phyloP scores from a whole-genome alignment of 106 monocot genomes.

The Acorus calamus region DNA sequence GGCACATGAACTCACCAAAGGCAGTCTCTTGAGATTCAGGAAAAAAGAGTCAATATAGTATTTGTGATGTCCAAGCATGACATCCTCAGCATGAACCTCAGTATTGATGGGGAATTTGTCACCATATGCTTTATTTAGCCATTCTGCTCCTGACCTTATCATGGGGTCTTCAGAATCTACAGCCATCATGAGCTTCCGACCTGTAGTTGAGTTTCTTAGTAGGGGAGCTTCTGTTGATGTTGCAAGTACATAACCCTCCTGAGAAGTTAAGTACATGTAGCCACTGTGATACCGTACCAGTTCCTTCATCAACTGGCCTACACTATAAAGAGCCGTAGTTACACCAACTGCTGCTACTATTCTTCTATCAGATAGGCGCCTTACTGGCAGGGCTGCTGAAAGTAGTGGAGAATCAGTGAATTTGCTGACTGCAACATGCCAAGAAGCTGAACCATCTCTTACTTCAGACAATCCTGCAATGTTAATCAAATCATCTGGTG shows the following conservation, averaged over 20 bases:
- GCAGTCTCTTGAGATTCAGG: slow-evolving; percentile 42
- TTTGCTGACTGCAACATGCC: slow-evolving; percentile 47
- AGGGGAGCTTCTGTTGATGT: slow-evolving; percentile 49
- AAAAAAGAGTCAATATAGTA: slow-evolving; percentile 58
- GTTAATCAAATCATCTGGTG: slow-evolving; percentile 37
- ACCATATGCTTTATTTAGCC: slow-evolving; percentile 33
- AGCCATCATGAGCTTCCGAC: slow-evolving; percentile 38
- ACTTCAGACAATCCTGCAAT: slow-evolving; percentile 36
- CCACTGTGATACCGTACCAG: slow-evolving; percentile 38
- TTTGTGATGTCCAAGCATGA: slow-evolving; percentile 24
- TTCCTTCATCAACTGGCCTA: slow-evolving; percentile 49
- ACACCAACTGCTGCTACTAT: slow-evolving; percentile 49
- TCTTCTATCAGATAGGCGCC: slow-evolving; percentile 29
- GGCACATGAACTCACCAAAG: slow-evolving; percentile 26
- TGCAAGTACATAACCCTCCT: slow-evolving; percentile 44
- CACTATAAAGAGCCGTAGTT: slow-evolving; percentile 40
- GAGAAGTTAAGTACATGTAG: slow-evolving; percentile 42
- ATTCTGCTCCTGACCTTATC: slow-evolving; percentile 41
- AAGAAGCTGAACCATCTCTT: slow-evolving; percentile 41
- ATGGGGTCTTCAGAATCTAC: slow-evolving; percentile 30
- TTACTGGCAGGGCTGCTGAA: slow-evolving; percentile 44
- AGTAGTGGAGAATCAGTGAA: slow-evolving; percentile 46
- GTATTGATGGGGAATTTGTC: slow-evolving; percentile 34
- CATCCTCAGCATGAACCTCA: slow-evolving; percentile 46
- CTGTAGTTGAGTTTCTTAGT: slow-evolving; percentile 28